Conservation (phyloP, 2,329 filamentous ascomycete genomes). For the Lachnellula willkommii region DNA sequence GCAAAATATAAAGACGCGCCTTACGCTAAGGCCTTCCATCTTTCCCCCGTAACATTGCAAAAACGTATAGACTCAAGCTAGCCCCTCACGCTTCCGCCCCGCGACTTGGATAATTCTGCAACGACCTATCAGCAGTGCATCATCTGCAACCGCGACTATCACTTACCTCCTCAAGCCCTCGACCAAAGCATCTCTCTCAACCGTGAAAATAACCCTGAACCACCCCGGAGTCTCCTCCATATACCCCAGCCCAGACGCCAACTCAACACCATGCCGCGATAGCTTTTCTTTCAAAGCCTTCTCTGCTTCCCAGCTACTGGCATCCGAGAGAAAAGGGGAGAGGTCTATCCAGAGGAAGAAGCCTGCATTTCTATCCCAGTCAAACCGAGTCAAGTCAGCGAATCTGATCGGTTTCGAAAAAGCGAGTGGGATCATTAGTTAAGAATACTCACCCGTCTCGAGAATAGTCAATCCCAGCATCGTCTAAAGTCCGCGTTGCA, state of each 20-base stretch:
- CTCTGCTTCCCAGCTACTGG: conserved; percentile 11
- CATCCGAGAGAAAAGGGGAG: conserved; percentile 37
- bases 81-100: no score
- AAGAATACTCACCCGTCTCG: conserved; percentile 18
- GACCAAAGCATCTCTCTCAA: conserved; percentile 3
- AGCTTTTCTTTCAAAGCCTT: conserved; percentile 29
- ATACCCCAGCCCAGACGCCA: conserved; percentile 45
- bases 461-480: conserved; percentile 40
- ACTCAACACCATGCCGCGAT: conserved; percentile 42
- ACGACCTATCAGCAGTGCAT: no score
- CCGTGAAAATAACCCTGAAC: conserved; percentile 47
- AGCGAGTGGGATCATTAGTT: neutral
- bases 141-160: no score
- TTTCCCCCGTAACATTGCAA: no score
- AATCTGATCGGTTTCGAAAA: neutral
- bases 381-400: conserved; percentile 9
- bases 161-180: conserved; percentile 12
- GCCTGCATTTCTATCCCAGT: conserved; percentile 42
- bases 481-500: conserved; percentile 34
- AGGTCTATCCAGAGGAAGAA: conserved; percentile 54
- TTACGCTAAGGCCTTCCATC: no score
- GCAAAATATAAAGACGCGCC: no score
- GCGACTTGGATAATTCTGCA: no score
- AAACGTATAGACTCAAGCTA: no score
- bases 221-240: conserved; percentile 41